These are phyloP conservation scores for Hordeum marinum DNA, from an alignment of 176 grass and related monocot species.

Conservation along the genomic window DNA sequence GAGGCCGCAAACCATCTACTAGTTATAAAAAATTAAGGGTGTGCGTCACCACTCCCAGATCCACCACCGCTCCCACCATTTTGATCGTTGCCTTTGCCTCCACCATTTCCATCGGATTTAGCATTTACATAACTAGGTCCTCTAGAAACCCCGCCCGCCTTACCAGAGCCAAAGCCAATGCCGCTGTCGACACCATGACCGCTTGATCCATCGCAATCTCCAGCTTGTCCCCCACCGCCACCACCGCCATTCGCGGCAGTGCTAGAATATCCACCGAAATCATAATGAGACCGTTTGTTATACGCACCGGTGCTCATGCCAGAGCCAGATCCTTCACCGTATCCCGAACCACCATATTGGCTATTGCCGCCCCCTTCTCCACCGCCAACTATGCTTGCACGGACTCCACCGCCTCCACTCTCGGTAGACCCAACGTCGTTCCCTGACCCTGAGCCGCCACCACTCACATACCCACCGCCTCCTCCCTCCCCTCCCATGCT, in stretches of 20 bases:
- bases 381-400: background rate
- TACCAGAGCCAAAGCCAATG: too few species aligned
- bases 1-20: too few species aligned
- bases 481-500: background rate
- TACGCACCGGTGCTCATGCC: background rate
- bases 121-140: background rate
- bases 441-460: background rate
- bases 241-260: too few species aligned
- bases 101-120: background rate
- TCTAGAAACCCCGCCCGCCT: too few species aligned
- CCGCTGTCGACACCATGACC: too few species aligned
- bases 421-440: background rate
- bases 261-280: background rate
- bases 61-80: conserved; percentile 13
- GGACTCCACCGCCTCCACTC: background rate
- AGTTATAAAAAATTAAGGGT: background rate
- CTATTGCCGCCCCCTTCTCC: background rate
- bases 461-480: background rate
- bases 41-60: background rate
- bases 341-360: background rate
- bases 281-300: background rate
- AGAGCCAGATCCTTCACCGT: background rate
- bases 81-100: background rate
- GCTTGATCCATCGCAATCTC: too few species aligned
- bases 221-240: too few species aligned